Base-by-base conservation (phyloP, 306 rosid species). In the Argentina anserina region DNA sequence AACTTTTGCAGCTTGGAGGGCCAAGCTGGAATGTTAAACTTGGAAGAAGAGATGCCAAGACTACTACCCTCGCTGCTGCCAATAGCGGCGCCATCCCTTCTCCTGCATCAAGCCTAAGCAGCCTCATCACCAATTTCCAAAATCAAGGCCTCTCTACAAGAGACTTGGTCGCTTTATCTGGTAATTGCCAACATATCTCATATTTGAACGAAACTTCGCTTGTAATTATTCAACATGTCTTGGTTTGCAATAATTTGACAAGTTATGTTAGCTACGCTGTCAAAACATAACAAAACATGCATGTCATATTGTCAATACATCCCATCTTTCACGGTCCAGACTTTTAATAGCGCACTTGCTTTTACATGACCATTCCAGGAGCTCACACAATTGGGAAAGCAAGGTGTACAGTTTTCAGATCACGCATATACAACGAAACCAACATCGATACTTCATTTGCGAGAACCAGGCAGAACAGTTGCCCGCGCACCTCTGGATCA, bases 111-210 rank as follows among this genome's bases (percentile, higher is more conserved):
- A 74, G 70, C 33, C 89, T 89, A 5, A 56, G 12, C 73, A 28
- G 43, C 64, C 90, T 93, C 62, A 86, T 73, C 79, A 53, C 56
- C 2, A 81, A 75, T 1, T 93, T 87, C 75, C 4, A 9, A 31
- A 75, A 78, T 31, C 70, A 50, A 56, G 97, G 97, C 1, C 98
- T 93, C 65, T 84, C 93, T 70, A 61, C 45, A 12, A 77, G 42
- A 26, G 96, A 93, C 78, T 66, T 93, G 90, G 95, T 90, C 75
- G 97, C 97, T 69, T 83, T 93, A 79, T 90, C 98, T 18, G 98
- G 98, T 93, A 73, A 53, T 36, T 26, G 60, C 17, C 73, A 45
- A 20, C 36, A 9, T 71, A 25, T 26, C 65, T 4, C 47, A 11
- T 50, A 1, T 58, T 23, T 53, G 6, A 4, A 4, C 23, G 26